Percentiles rank a stretch among this genome's conserved stretches.
These are phyloP conservation scores for Beta vulgaris DNA, from an alignment of 148 eudicot species.

Conservation along the genomic window DNA sequence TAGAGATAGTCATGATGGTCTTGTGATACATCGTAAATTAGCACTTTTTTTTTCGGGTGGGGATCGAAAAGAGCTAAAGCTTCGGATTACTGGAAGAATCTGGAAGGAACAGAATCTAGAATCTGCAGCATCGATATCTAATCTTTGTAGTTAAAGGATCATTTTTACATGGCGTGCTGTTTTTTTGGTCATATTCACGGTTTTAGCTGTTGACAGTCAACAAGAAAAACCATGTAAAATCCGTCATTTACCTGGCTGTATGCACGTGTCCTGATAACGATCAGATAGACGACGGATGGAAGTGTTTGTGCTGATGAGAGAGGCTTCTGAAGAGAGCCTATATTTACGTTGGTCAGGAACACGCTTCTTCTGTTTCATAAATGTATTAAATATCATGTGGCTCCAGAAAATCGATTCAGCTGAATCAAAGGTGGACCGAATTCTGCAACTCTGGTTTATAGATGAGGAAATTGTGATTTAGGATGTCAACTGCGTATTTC, in stretches of 20 bases:
- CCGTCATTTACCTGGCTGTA: too few relatives aligned
- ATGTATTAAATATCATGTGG: slow-evolving; percentile 11
- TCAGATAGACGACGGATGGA: neutral
- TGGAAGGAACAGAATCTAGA: slow-evolving; percentile 38
- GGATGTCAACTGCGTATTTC: neutral
- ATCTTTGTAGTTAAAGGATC: slow-evolving; percentile 15
- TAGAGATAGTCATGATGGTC: slow-evolving; percentile 40
- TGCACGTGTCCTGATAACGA: slow-evolving; percentile 1
- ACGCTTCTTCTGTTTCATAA: slow-evolving; percentile 4
- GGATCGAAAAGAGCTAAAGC: slow-evolving; percentile 37
- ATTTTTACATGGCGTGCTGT: neutral
- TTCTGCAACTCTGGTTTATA: neutral
- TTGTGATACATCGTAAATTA: slow-evolving; percentile 32
- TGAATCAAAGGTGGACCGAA: slow-evolving; percentile 13
- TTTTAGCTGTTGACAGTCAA: neutral
- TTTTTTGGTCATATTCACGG: slow-evolving; percentile 5
- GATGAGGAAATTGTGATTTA: neutral
- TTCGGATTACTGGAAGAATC: slow-evolving; percentile 39
- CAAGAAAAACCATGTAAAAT: slow-evolving; percentile 8
- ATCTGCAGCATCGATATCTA: slow-evolving; percentile 28
- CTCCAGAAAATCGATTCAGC: neutral
- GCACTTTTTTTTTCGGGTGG: slow-evolving; percentile 42
- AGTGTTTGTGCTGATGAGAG: neutral
- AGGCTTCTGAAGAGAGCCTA: slow-evolving; percentile 7
- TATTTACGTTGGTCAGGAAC: neutral